Percentiles rank a stretch among this genome's conserved stretches.
These are phyloP conservation scores for Paramecium primaurelia DNA, from an alignment of 73 alveolate genomes.

Conservation along the genomic window DNA sequence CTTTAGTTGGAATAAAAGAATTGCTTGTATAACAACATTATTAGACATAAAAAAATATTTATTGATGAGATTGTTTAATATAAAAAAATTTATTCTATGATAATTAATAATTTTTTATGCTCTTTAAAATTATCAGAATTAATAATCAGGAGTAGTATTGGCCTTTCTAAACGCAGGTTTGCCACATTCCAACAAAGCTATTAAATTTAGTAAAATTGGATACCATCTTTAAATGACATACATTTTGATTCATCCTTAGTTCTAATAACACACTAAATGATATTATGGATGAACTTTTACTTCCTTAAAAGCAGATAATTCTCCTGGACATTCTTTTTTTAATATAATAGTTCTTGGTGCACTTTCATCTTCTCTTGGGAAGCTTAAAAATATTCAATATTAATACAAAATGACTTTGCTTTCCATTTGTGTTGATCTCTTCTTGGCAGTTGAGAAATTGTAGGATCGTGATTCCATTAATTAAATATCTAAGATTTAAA, in stretches of 20 bases:
- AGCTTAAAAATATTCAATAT: not conserved
- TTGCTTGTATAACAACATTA: no score
- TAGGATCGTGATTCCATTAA: not conserved
- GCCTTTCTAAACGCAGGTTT: constrained; percentile 42
- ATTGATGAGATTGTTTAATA: no score
- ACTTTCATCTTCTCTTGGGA: constrained; percentile 10
- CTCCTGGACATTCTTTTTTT: constrained; percentile 26
- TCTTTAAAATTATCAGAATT: not conserved
- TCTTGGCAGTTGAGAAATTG: constrained; percentile 46
- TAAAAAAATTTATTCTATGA: no score
- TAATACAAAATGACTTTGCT: constrained; percentile 27
- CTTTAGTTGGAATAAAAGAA: no score
- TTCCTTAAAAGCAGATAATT: not conserved
- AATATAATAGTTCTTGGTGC: constrained; percentile 53
- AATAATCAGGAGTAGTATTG: constrained; percentile 38
- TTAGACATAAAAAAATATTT: no score
- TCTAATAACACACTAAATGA: not conserved
- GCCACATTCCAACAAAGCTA: not conserved
- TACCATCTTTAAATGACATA: not conserved
- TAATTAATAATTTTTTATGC: not conserved
- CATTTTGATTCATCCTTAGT: not conserved
- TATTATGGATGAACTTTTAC: not conserved
- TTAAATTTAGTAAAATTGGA: not conserved
- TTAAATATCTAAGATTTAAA: not conserved
- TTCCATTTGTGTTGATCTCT: constrained; percentile 50